Percentiles rank a stretch among this genome's conserved stretches.
Evolutionary conservation across 108 stramenopile species (phyloP).

Genomic region (Stephanodiscus triporus): DNA sequence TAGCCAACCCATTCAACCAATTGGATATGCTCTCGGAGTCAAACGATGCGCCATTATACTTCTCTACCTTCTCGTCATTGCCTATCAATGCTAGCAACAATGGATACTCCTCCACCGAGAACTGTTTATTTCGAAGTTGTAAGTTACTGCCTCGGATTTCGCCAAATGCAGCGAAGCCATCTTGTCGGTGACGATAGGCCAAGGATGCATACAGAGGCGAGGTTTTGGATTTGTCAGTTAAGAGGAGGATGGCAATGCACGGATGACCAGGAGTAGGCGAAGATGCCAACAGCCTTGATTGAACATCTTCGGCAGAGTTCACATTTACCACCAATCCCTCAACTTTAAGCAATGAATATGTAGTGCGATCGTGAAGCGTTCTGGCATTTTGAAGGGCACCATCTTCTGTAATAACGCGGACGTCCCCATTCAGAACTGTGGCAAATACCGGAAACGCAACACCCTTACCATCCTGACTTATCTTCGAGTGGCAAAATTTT

Average conservation of each 20-base stretch:
- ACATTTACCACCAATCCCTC: conserved; percentile 66
- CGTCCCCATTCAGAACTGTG: conserved; percentile 65
- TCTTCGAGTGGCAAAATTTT: conserved; percentile 57
- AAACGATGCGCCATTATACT: conserved; percentile 21
- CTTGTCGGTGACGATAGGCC: conserved; percentile 66
- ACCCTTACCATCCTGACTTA: conserved; percentile 37
- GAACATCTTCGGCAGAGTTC: conserved; percentile 57
- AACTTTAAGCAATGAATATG: conserved; percentile 50
- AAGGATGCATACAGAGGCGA: conserved; percentile 67
- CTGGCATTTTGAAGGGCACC: conserved; percentile 37
- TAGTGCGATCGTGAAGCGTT: conserved; percentile 67
- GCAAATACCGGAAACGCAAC: conserved; percentile 62
- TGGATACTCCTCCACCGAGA: conserved; percentile 73
- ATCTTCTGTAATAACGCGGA: conserved; percentile 31
- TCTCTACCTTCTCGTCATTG: conserved; percentile 19
- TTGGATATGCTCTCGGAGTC: conserved; percentile 30
- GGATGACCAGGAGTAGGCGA: conserved; percentile 25
- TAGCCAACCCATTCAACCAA: conserved; percentile 27
- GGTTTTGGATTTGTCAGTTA: conserved; percentile 86
- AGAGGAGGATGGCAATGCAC: conserved; percentile 53
- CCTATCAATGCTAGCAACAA: conserved; percentile 56
- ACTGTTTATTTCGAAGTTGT: conserved; percentile 56
- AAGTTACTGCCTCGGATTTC: conserved; percentile 77
- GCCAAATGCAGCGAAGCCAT: conserved; percentile 61
- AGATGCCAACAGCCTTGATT: conserved; percentile 52